These are phyloP conservation scores for Begonia loranthoides DNA, from an alignment of 306 rosid genomes.

Conservation along the genomic window DNA sequence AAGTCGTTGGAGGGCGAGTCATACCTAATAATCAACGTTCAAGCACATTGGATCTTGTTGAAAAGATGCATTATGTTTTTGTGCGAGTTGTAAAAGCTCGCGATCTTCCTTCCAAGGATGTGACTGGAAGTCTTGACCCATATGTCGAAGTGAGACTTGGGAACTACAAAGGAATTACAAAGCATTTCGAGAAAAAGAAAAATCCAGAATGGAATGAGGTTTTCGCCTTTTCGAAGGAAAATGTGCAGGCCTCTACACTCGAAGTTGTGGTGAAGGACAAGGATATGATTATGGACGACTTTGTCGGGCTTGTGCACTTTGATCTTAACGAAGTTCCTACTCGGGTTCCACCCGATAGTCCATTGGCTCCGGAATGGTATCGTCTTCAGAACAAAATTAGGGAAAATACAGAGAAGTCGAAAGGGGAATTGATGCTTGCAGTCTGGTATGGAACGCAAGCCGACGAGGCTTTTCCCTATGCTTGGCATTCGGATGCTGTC, in stretches of 20 bases:
- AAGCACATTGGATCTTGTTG: slow-evolving; percentile 84
- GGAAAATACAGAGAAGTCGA: slow-evolving; percentile 36
- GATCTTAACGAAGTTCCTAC: slow-evolving; percentile 59
- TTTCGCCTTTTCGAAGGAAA: slow-evolving; percentile 66
- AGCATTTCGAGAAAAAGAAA: slow-evolving; percentile 50
- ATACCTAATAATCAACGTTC: slow-evolving; percentile 25
- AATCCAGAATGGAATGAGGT: slow-evolving; percentile 87
- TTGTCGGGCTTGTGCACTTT: slow-evolving; percentile 48
- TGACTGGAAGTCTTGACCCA: slow-evolving; percentile 87
- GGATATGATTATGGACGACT: slow-evolving; percentile 51
- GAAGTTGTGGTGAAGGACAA: slow-evolving; percentile 70
- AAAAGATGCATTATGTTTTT: slow-evolving; percentile 63
- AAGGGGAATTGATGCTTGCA: slow-evolving; percentile 91
- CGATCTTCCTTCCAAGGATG: slow-evolving; percentile 68
- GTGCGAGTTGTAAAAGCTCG: slow-evolving; percentile 87
- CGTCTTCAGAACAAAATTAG: slow-evolving; percentile 49
- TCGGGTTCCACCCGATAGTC: slow-evolving; percentile 85
- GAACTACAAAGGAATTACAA: slow-evolving; percentile 64
- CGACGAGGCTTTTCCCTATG: slow-evolving; percentile 91
- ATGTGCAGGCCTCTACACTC: slow-evolving; percentile 31
- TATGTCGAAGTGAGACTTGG: slow-evolving; percentile 78
- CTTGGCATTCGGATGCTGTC: slow-evolving; percentile 92
- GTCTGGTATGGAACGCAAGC: slow-evolving; percentile 97
- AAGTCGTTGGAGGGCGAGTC: slow-evolving; percentile 55
- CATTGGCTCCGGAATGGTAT: slow-evolving; percentile 95